Percentiles rank a stretch among this genome's conserved stretches.
Evolutionary conservation across 2,329 filamentous ascomycete genomes (phyloP).

Genomic region (Trichoderma sp.): DNA sequence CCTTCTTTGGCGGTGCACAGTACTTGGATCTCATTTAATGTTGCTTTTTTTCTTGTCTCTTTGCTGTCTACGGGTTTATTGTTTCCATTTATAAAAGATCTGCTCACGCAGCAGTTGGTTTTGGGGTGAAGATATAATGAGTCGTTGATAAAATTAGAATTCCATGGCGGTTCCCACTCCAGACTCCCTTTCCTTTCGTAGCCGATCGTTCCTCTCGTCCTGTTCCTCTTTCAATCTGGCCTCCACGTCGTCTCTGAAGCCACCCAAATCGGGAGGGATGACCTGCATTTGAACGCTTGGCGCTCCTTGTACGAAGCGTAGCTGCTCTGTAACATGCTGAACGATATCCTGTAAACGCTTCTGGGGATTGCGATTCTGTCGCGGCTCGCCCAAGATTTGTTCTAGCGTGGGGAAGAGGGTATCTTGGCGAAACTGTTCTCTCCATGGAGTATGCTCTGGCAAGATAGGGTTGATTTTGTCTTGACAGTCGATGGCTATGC

Average conservation of each 20-base stretch:
- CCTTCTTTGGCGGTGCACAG: slow-evolving; percentile 1
- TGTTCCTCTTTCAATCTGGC: slow-evolving; percentile 65
- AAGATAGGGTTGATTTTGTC: slow-evolving; percentile 71
- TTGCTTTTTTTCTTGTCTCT: slow-evolving; percentile 11
- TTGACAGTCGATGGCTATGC: slow-evolving; percentile 77
- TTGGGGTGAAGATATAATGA: slow-evolving; percentile 5
- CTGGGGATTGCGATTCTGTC: slow-evolving; percentile 76
- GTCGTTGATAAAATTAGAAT: slow-evolving; percentile 33
- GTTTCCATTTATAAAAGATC: not conserved
- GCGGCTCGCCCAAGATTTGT: slow-evolving; percentile 65
- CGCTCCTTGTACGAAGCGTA: slow-evolving; percentile 80
- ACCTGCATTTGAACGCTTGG: slow-evolving; percentile 84
- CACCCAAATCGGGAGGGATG: slow-evolving; percentile 75
- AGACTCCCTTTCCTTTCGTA: slow-evolving; percentile 57
- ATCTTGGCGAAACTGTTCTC: slow-evolving; percentile 84
- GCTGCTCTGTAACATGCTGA: slow-evolving; percentile 77
- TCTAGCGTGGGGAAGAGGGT: slow-evolving; percentile 87
- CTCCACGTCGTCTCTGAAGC: slow-evolving; percentile 69
- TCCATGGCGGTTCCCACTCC: slow-evolving; percentile 61
- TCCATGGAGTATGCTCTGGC: slow-evolving; percentile 79
- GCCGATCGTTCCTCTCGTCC: slow-evolving; percentile 58
- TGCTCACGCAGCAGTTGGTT: slow-evolving; percentile 6
- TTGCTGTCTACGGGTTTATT: slow-evolving; percentile 22
- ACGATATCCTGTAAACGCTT: slow-evolving; percentile 77
- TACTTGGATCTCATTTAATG: slow-evolving; percentile 12